phyloP scores from a whole-genome alignment of 176 grass and related monocot species.

The Carex myosuroides region DNA sequence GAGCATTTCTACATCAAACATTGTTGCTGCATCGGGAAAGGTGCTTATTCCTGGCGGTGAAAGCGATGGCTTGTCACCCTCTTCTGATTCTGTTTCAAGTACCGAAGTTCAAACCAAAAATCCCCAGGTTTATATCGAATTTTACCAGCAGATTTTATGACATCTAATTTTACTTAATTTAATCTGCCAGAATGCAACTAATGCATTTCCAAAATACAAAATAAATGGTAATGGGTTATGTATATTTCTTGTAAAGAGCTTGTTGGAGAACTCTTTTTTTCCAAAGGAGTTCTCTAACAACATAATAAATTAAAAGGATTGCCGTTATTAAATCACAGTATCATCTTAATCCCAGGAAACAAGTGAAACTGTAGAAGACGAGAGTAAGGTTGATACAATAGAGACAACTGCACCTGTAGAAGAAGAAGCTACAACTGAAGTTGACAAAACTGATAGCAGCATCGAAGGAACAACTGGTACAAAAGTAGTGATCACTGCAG shows the following conservation, averaged over 20 bases:
- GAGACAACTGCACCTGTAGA: slow-evolving; percentile 15
- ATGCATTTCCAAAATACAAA: not conserved
- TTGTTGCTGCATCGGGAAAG: slow-evolving; percentile 27
- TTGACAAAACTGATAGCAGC: slow-evolving; percentile 10
- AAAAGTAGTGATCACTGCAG: slow-evolving; percentile 4
- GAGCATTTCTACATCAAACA: slow-evolving; percentile 18
- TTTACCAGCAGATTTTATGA: not conserved
- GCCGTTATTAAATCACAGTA: not conserved
- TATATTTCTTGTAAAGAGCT: not conserved
- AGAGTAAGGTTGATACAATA: not conserved
- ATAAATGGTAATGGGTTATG: slow-evolving; percentile 1
- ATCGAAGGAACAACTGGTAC: not conserved
- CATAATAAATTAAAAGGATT: slow-evolving; percentile 2
- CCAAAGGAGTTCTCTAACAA: not conserved
- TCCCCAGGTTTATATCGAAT: slow-evolving; percentile 32
- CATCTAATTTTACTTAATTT: not conserved
- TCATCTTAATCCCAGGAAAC: slow-evolving; percentile 32
- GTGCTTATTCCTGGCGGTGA: slow-evolving; percentile 53
- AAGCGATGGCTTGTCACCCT: slow-evolving; percentile 30
- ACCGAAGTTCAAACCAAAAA: slow-evolving; percentile 18
- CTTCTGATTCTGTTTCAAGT: slow-evolving; percentile 4
- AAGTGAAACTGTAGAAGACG: slow-evolving; percentile 25
- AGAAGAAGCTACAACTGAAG: slow-evolving; percentile 21
- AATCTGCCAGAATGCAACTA: not conserved
- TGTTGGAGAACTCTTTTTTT: not conserved